A percentile compares a stretch with the other conserved stretches of the same genome.
These are phyloP conservation scores for Gentiana straminea DNA, from an alignment of 257 asterid species.

Conservation along the genomic window DNA sequence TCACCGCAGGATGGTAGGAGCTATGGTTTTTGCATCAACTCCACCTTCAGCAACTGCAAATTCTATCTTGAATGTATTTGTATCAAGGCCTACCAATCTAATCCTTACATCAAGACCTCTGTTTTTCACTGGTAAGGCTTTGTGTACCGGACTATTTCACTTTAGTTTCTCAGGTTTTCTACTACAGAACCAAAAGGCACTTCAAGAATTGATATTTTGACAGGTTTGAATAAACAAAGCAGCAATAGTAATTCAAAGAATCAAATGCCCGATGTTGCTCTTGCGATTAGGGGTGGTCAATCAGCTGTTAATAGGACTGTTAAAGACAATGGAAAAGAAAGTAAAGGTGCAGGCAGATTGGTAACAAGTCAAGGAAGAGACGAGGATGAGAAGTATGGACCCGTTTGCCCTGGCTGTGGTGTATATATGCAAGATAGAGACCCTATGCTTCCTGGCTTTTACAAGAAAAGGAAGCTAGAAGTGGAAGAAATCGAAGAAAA, in stretches of 20 bases:
- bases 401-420: conserved; percentile 90
- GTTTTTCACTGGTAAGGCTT: conserved; percentile 35
- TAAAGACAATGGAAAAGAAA: conserved; percentile 18
- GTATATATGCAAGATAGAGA: conserved; percentile 82
- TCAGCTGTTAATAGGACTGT: conserved; percentile 27
- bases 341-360: conserved; percentile 31
- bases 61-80: conserved; percentile 21
- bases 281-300: conserved; percentile 32
- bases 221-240: conserved; percentile 30
- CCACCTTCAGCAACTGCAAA: conserved; percentile 24
- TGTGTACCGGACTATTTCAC: not conserved
- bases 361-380: conserved; percentile 83
- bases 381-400: conserved; percentile 59
- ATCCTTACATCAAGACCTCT: conserved; percentile 25
- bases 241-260: conserved; percentile 15
- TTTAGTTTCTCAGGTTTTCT: conserved; percentile 6
- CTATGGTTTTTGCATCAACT: conserved; percentile 30
- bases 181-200: conserved; percentile 7
- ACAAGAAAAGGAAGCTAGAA: conserved; percentile 35
- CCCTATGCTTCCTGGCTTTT: conserved; percentile 79
- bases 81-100: conserved; percentile 14
- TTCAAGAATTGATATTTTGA: conserved; percentile 1
- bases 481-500: conserved; percentile 20
- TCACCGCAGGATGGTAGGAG: conserved; percentile 10
- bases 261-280: conserved; percentile 13